Evolutionary conservation across 73 alveolate species (phyloP), one percentile per base, ranked within the genome.

Genomic region (Paramecium primaurelia): DNA sequence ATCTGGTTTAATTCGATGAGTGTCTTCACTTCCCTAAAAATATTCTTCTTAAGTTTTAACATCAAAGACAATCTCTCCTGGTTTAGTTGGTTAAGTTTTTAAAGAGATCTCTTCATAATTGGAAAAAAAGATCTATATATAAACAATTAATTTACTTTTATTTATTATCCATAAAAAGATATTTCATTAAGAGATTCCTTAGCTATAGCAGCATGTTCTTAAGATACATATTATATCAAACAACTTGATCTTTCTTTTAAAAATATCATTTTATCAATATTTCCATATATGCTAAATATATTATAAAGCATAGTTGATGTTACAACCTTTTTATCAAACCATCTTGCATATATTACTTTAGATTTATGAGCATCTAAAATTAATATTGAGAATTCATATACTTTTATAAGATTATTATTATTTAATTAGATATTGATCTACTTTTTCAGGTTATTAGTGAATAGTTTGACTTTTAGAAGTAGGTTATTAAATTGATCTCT

Each of bases 331-430:
- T 89, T 89, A 25, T 89, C 94, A 71, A 89, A 89, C 94, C 94
- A 89, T 38, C 88, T 69, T 2, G 94, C 94, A 89, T 89, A 89
- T 6, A 89, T 89, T 12, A 89, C 94, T 89, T 71, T 69, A 26
- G 94, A 89, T 69, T 64, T 89, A 26, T 92, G 80, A 32, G 59
- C 59, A 20, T 49, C 91, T 68, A 25, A 6, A 8, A 86, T 54
- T n/a, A 3, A 58, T 40, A 28, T 71, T 45, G 7, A 14, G 28
- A n/a, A 34, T 45, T 20, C 37, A 34, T 30, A 2, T 75, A 75
- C 88, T 38, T 75, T 80, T 80, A 18, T 45, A 26, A 30, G 49
- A 80, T 45, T 40, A 36, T 38, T 22, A 22, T 26, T 22, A 77
- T 77, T 77, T 8, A 40, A 34, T 12, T 77, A 7, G 4, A 40